phyloP scores from a whole-genome alignment of 139 green algal genomes.

The Choricystis sp. region DNA sequence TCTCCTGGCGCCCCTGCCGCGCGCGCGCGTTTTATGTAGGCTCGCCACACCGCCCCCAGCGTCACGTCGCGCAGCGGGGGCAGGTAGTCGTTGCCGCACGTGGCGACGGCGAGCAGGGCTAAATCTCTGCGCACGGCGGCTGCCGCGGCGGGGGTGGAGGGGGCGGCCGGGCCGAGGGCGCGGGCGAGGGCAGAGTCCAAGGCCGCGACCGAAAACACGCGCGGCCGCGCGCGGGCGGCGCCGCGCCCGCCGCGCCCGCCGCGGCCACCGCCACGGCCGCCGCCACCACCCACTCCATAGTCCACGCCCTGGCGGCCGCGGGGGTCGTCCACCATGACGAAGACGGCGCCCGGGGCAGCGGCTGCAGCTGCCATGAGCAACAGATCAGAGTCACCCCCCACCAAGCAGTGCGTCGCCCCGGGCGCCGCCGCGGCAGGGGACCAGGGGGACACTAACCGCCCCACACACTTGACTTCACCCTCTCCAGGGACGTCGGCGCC shows the following conservation, averaged over 20 bases:
- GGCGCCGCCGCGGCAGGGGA: neutral
- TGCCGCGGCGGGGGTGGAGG: neutral
- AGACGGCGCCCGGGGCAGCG: constrained; percentile 5
- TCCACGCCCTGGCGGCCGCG: constrained; percentile 4
- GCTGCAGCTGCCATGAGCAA: constrained; percentile 44
- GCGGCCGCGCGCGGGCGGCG: neutral
- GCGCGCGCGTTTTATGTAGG: neutral
- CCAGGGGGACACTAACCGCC: constrained; percentile 32
- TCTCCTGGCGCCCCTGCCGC: neutral
- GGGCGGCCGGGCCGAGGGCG: constrained; percentile 1
- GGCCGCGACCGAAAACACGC: constrained; percentile 9
- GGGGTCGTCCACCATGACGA: constrained; percentile 20
- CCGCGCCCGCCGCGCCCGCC: neutral
- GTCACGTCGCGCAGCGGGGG: constrained; percentile 19
- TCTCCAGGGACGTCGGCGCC: constrained; percentile 54
- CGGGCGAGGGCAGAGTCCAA: constrained; percentile 4
- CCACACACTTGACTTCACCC: constrained; percentile 76
- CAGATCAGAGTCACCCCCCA: constrained; percentile 65
- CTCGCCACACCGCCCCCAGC: constrained; percentile 1
- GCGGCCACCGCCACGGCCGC: neutral
- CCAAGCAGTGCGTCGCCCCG: constrained; percentile 25
- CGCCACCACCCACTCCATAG: too few species aligned
- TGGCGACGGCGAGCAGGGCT: constrained; percentile 39
- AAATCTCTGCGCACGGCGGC: constrained; percentile 22
- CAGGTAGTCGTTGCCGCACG: constrained; percentile 64